Evolutionary conservation across 2,329 filamentous ascomycete species (phyloP).

Genomic region (Nigrograna mackinnonii): DNA sequence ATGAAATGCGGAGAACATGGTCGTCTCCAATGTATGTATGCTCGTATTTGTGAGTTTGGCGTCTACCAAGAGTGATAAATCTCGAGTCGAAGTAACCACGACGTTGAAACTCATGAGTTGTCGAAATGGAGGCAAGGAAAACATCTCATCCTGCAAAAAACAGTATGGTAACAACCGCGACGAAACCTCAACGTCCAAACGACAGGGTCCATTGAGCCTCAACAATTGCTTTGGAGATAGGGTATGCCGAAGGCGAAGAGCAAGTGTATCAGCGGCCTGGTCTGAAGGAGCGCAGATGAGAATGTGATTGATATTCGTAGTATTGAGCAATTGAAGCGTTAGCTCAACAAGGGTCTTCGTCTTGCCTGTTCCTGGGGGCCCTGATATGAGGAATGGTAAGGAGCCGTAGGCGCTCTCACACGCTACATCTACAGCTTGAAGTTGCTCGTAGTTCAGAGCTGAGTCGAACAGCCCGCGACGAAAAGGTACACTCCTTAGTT

Average conservation of each 20-base stretch:
- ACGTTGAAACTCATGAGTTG: slow-evolving; percentile 45
- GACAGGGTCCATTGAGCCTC: slow-evolving; percentile 45
- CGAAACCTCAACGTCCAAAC: slow-evolving; percentile 48
- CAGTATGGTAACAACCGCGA: slow-evolving; percentile 42
- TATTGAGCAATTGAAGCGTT: slow-evolving; percentile 37
- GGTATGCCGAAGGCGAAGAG: slow-evolving; percentile 41
- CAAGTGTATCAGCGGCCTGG: slow-evolving; percentile 49
- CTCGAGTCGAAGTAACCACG: slow-evolving; percentile 47
- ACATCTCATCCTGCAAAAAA: slow-evolving; percentile 44
- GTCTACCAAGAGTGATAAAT: slow-evolving; percentile 46
- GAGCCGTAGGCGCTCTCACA: slow-evolving; percentile 46
- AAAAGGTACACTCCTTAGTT: slow-evolving; percentile 35
- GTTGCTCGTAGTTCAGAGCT: slow-evolving; percentile 53
- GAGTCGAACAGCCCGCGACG: slow-evolving; percentile 42
- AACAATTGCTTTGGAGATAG: slow-evolving; percentile 43
- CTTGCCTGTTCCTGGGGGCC: slow-evolving; percentile 57
- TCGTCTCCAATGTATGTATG: slow-evolving; percentile 41
- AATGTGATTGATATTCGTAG: slow-evolving; percentile 32
- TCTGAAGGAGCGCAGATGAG: slow-evolving; percentile 52
- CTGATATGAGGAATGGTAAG: slow-evolving; percentile 52
- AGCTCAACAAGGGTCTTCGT: slow-evolving; percentile 55
- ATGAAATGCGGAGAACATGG: slow-evolving; percentile 33
- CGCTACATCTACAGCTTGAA: slow-evolving; percentile 49
- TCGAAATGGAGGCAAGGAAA: slow-evolving; percentile 44
- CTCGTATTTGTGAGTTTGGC: slow-evolving; percentile 49